Evolutionary conservation across 192 early-diverging fungal species (phyloP).

Genomic region (Podila epigama): DNA sequence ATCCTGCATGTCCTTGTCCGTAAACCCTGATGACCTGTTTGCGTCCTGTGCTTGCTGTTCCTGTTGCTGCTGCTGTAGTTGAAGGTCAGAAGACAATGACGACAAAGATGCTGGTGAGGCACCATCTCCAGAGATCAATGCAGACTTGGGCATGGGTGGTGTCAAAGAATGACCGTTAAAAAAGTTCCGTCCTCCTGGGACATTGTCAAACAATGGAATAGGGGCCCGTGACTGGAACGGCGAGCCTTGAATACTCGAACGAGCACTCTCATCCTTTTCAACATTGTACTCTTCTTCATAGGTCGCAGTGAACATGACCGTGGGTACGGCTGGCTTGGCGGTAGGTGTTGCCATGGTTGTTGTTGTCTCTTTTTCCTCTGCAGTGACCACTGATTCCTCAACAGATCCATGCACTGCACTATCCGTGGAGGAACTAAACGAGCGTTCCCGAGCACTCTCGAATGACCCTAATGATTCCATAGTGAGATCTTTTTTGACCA

Average conservation of each 20-base stretch:
- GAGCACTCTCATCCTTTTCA: conserved; percentile 26
- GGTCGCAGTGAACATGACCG: conserved; percentile 15
- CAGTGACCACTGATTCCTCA: too few relatives aligned
- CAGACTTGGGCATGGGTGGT: not conserved
- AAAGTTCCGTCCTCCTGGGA: not conserved
- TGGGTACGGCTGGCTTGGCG: too few relatives aligned
- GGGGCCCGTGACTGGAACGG: not conserved
- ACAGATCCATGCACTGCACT: too few relatives aligned
- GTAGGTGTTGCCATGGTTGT: too few relatives aligned
- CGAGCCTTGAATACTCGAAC: conserved; percentile 3
- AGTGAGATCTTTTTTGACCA: too few relatives aligned
- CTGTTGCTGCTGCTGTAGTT: not conserved
- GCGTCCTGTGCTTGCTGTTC: too few relatives aligned
- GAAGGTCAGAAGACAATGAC: not conserved
- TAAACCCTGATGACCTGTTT: not conserved
- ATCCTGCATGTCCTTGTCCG: not conserved
- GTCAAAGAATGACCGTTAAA: not conserved
- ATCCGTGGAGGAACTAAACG: too few relatives aligned
- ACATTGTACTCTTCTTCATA: conserved; percentile 37
- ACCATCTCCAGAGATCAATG: not conserved
- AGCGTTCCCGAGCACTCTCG: too few relatives aligned
- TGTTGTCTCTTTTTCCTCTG: too few relatives aligned
- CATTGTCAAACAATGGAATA: not conserved
- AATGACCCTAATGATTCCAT: too few relatives aligned
- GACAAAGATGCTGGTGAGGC: too few relatives aligned